Percentiles rank a stretch among this genome's conserved stretches.
phyloP scores from a whole-genome alignment of 108 stramenopile genomes.

The Pseudonitzschia pungens region DNA sequence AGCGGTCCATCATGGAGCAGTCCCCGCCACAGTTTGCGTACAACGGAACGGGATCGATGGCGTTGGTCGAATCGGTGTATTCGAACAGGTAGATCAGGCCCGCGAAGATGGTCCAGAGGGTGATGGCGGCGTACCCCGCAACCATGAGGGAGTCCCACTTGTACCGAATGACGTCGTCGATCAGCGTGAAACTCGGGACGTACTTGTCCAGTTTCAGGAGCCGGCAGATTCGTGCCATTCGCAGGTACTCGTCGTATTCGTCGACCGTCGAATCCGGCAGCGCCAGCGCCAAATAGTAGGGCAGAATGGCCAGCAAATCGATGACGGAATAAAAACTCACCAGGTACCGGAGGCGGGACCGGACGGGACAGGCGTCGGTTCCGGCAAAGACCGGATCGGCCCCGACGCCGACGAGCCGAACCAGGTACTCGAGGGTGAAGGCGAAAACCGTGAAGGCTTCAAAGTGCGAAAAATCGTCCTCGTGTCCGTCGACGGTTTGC shows the following conservation, averaged over 20 bases:
- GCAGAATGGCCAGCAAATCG: constrained; percentile 84
- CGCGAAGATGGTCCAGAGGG: constrained; percentile 83
- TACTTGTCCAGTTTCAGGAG: constrained; percentile 91
- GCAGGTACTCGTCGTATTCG: constrained; percentile 82
- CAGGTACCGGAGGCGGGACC: constrained; percentile 57
- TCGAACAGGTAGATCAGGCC: constrained; percentile 80
- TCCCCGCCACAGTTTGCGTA: constrained; percentile 60
- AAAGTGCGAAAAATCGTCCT: constrained; percentile 51
- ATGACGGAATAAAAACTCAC: constrained; percentile 86
- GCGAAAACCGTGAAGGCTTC: constrained; percentile 77
- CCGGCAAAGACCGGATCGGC: constrained; percentile 70
- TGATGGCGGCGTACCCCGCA: constrained; percentile 68
- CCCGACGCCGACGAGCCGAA: constrained; percentile 71
- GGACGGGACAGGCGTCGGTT: neutral
- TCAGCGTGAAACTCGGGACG: constrained; percentile 78
- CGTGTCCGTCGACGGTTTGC: constrained; percentile 72
- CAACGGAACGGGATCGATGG: constrained; percentile 66
- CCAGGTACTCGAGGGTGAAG: constrained; percentile 89
- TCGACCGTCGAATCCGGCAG: constrained; percentile 70
- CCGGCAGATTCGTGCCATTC: constrained; percentile 85
- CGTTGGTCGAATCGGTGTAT: constrained; percentile 62
- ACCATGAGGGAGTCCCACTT: constrained; percentile 67
- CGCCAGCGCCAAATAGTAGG: constrained; percentile 72
- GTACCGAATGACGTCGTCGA: constrained; percentile 87
- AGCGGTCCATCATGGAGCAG: constrained; percentile 75